A percentile compares a stretch with the other conserved stretches of the same genome.
Evolutionary conservation across 257 asterid species (phyloP).

Genomic region (Solanum clarkiae): DNA sequence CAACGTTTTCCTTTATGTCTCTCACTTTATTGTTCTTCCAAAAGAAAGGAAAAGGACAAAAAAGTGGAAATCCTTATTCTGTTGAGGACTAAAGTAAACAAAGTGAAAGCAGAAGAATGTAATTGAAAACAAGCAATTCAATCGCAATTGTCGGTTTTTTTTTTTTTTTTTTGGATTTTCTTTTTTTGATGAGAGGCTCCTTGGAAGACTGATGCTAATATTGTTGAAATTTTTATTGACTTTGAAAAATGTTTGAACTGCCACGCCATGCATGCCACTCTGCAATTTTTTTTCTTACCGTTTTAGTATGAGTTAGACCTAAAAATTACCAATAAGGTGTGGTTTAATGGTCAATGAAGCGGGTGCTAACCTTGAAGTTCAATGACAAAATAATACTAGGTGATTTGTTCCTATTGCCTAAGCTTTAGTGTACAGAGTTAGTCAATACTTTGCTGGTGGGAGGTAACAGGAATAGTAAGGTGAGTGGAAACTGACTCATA

Average conservation of each 20-base stretch:
- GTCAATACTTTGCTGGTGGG: not conserved
- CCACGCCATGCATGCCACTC: not conserved
- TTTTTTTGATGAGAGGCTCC: not conserved
- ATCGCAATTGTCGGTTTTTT: not conserved
- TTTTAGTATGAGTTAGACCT: not conserved
- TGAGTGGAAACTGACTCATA: not conserved
- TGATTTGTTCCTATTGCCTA: not conserved
- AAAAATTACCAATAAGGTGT: not conserved
- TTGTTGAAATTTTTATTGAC: not conserved
- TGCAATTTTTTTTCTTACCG: not conserved
- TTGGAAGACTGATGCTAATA: not conserved
- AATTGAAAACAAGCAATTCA: not conserved
- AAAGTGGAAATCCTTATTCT: not conserved
- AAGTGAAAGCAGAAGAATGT: not conserved
- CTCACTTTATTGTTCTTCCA: not conserved
- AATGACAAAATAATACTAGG: not conserved
- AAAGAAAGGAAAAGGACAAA: not conserved
- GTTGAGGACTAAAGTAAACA: not conserved
- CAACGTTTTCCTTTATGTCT: not conserved
- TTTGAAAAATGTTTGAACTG: not conserved
- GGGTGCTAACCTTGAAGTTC: not conserved
- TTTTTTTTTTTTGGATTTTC: not conserved
- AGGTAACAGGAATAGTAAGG: not conserved
- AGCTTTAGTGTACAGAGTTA: not conserved
- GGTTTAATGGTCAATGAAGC: not conserved